Evolutionary conservation across 345 rosid species (phyloP).

Genomic region (Dipteronia sinensis): DNA sequence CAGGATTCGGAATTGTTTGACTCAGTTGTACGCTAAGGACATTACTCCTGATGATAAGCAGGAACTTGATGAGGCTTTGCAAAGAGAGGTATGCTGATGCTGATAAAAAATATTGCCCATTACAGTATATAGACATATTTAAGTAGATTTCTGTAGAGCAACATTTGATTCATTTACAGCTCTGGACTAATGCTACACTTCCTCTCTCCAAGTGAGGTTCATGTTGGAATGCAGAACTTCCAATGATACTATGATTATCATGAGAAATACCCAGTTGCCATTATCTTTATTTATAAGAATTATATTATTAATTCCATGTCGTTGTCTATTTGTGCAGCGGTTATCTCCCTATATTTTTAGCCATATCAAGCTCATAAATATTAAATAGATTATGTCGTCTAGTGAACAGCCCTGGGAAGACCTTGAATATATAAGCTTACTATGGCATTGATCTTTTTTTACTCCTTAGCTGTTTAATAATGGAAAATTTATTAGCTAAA

Average conservation of each 20-base stretch:
- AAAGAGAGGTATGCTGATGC: slow-evolving; percentile 69
- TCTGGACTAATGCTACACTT: not conserved
- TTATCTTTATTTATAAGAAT: not conserved
- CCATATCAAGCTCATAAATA: no score
- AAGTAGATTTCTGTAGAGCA: not conserved
- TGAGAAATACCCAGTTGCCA: not conserved
- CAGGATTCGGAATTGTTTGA: slow-evolving; percentile 85
- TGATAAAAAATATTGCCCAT: not conserved
- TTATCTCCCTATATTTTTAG: no score
- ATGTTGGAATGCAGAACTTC: no score
- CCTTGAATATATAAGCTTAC: not conserved
- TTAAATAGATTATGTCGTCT: no score
- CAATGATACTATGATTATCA: not conserved
- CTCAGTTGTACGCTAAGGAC: slow-evolving; percentile 91
- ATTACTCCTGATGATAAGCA: slow-evolving; percentile 97
- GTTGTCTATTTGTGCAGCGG: no score
- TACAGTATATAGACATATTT: not conserved
- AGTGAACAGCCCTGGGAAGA: not conserved
- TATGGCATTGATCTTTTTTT: not conserved
- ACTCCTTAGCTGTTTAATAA: not conserved
- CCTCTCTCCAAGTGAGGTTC: no score
- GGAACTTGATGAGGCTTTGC: slow-evolving; percentile 98
- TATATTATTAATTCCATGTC: not conserved
- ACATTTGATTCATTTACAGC: not conserved
- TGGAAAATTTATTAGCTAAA: not conserved